Conservation (phyloP, 1,139 yeast genomes). For the Candida sanyaensis region DNA sequence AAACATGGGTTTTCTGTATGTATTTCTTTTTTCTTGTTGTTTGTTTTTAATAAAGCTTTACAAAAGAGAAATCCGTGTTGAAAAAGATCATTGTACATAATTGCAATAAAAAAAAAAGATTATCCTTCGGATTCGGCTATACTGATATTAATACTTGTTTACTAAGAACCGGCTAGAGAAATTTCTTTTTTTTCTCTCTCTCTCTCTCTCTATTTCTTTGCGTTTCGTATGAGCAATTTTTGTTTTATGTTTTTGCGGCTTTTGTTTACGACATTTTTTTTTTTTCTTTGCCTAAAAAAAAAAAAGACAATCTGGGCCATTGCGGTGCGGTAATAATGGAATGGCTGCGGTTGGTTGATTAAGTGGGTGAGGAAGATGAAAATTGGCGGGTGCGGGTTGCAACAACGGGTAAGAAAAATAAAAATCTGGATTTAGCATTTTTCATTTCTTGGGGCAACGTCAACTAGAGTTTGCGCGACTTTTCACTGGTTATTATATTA, state of each 20-base stretch:
- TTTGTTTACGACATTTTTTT: background rate
- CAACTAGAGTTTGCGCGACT: background rate
- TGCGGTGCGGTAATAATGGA: too few relatives aligned
- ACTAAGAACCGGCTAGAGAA: conserved; percentile 1
- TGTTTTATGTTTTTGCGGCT: background rate
- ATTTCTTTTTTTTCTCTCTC: background rate
- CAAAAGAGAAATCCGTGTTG: background rate
- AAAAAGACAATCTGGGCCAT: too few relatives aligned
- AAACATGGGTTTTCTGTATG: too few relatives aligned
- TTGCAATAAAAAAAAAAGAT: background rate
- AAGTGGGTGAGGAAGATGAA: too few relatives aligned
- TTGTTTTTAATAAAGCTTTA: background rate
- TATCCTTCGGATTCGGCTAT: conserved; percentile 2
- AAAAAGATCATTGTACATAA: too few relatives aligned
- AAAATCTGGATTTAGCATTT: too few relatives aligned
- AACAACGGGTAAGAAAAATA: background rate
- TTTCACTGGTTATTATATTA: background rate
- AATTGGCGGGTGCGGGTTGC: background rate
- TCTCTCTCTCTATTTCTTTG: background rate
- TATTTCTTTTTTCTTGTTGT: background rate
- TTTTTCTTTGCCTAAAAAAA: background rate
- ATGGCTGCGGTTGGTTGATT: background rate
- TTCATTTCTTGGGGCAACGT: background rate
- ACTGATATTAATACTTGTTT: background rate
- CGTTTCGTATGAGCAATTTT: conserved; percentile 1